These are phyloP conservation scores for Lotus japonicus DNA, from an alignment of 306 rosid genomes.

Conservation along the genomic window DNA sequence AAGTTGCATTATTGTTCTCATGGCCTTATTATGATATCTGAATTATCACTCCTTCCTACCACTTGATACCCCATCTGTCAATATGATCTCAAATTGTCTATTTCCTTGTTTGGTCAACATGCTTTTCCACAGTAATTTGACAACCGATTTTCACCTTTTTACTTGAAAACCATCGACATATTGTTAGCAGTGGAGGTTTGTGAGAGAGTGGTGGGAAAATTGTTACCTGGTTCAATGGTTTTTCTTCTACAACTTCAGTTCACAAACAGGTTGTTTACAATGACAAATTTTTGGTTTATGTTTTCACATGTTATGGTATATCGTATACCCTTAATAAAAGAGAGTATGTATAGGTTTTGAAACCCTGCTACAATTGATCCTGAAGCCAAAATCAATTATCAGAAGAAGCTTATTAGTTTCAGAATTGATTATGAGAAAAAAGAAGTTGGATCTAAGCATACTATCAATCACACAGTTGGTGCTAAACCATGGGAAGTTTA, in stretches of 20 bases:
- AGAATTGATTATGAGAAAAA: no score
- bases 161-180: not conserved
- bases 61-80: constrained; percentile 48
- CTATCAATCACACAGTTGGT: not conserved
- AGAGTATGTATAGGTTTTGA: not conserved
- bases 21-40: constrained; percentile 27
- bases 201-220: not conserved
- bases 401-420: no score
- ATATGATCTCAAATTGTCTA: constrained; percentile 24
- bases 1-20: constrained; percentile 38
- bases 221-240: not conserved
- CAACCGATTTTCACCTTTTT: constrained; percentile 14
- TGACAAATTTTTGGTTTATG: not conserved
- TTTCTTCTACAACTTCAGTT: not conserved
- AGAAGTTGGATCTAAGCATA: no score
- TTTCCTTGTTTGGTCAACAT: constrained; percentile 16
- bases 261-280: not conserved
- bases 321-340: not conserved
- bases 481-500: not conserved
- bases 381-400: no score
- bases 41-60: constrained; percentile 47
- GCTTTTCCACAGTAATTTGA: constrained; percentile 14
- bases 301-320: not conserved
- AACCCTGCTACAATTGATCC: no score
- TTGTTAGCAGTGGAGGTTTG: not conserved